Percentiles rank a stretch among this genome's conserved stretches.
These are phyloP conservation scores for Silene coronaria DNA, from an alignment of 179 eudicot species.

Conservation along the genomic window DNA sequence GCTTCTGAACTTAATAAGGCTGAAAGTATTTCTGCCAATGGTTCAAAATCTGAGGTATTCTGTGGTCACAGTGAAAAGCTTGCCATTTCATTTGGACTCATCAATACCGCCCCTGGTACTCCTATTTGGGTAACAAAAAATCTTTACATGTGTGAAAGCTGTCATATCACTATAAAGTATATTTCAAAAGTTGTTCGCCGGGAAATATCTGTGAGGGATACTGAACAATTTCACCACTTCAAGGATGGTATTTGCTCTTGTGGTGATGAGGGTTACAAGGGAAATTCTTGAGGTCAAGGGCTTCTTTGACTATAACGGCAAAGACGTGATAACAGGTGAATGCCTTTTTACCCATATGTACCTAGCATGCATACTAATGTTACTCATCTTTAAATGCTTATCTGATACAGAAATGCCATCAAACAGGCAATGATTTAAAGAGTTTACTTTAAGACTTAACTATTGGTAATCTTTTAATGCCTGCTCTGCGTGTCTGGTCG, in stretches of 20 bases:
- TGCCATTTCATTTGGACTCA: slow-evolving; percentile 64
- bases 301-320: not conserved
- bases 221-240: slow-evolving; percentile 62
- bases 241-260: slow-evolving; percentile 78
- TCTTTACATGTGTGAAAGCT: slow-evolving; percentile 64
- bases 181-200: slow-evolving; percentile 63
- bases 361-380: not conserved
- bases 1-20: slow-evolving; percentile 29
- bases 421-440: not conserved
- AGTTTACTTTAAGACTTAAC: too few relatives aligned
- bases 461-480: not conserved
- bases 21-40: slow-evolving; percentile 30
- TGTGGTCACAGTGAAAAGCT: slow-evolving; percentile 81
- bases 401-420: not conserved
- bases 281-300: slow-evolving; percentile 18
- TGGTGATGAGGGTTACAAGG: slow-evolving; percentile 49
- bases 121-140: slow-evolving; percentile 75
- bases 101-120: slow-evolving; percentile 63
- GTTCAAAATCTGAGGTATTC: slow-evolving; percentile 63
- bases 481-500: not conserved
- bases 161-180: slow-evolving; percentile 58
- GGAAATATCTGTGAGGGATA: slow-evolving; percentile 67
- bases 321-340: slow-evolving; percentile 1
- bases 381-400: not conserved
- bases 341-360: not conserved